phyloP scores from a whole-genome alignment of 768 basidiomycete species.

The Lentinula lateritia region DNA sequence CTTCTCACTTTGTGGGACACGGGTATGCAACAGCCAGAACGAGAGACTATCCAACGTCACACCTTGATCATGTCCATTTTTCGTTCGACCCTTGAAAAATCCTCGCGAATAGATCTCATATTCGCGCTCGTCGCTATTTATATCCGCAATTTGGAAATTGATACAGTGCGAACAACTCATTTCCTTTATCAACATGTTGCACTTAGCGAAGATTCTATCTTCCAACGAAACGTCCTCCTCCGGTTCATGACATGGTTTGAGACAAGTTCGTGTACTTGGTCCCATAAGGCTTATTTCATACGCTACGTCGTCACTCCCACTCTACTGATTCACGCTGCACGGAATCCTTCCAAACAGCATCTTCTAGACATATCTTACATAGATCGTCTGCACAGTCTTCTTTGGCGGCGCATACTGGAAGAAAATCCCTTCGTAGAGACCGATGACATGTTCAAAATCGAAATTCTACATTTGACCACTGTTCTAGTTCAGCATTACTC shows the following conservation, averaged over 20 bases:
- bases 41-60: constrained; percentile 54
- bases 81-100: constrained; percentile 59
- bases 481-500: constrained; percentile 83
- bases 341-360: constrained; percentile 43
- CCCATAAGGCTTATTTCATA: constrained; percentile 74
- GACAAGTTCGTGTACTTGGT: constrained; percentile 53
- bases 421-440: constrained; percentile 43
- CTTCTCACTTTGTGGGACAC: constrained; percentile 70
- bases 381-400: constrained; percentile 57
- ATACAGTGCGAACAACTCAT: constrained; percentile 69
- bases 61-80: constrained; percentile 73
- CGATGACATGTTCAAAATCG: constrained; percentile 87
- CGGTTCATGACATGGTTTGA: constrained; percentile 87
- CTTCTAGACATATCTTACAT: constrained; percentile 73
- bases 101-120: constrained; percentile 80
- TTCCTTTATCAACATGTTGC: constrained; percentile 89
- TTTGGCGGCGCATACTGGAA: constrained; percentile 79
- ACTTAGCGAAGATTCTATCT: constrained; percentile 57
- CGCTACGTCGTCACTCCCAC: constrained; percentile 87
- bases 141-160: constrained; percentile 74
- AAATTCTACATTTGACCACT: constrained; percentile 85
- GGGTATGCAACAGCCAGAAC: constrained; percentile 41
- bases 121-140: constrained; percentile 85
- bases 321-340: constrained; percentile 69
- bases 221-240: constrained; percentile 77